A percentile compares a stretch with the other conserved stretches of the same genome.
These are phyloP conservation scores for Aspergillus hancockii DNA, from an alignment of 495 filamentous ascomycete species.

Conservation along the genomic window DNA sequence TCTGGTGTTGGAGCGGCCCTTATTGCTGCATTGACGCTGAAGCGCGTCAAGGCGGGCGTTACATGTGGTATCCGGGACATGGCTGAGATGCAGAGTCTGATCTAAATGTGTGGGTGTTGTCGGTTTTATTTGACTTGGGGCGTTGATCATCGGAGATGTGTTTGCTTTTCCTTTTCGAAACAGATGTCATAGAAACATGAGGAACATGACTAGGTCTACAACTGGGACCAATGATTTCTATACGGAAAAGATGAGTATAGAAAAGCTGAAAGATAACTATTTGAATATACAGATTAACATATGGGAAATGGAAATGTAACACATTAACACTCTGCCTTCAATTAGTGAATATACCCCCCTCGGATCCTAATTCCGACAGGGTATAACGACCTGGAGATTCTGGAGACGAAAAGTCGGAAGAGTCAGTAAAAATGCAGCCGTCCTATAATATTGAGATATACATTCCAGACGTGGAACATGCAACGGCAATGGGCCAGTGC, in stretches of 20 bases:
- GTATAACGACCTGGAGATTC: too few species aligned
- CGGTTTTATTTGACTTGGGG: background rate
- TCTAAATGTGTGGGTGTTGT: slow-evolving; percentile 20
- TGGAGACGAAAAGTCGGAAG: too few species aligned
- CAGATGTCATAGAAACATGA: background rate
- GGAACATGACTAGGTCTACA: background rate
- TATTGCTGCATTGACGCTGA: slow-evolving; percentile 90
- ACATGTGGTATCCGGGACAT: slow-evolving; percentile 75
- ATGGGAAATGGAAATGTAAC: background rate
- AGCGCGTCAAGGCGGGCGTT: slow-evolving; percentile 79
- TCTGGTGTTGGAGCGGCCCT: slow-evolving; percentile 94
- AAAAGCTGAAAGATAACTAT: background rate
- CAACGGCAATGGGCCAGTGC: background rate
- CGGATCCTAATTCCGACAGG: background rate
- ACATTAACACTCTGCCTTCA: background rate
- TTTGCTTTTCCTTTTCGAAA: background rate
- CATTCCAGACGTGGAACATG: too few species aligned
- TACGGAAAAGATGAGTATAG: background rate
- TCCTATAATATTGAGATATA: too few species aligned
- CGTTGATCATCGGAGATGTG: background rate
- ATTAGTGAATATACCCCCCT: background rate
- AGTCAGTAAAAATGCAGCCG: too few species aligned
- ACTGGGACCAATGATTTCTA: background rate
- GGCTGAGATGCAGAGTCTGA: slow-evolving; percentile 49
- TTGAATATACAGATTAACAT: background rate